Evolutionary conservation across 139 green algal genomes (phyloP).

Genomic region (Ostreobium quekettii): DNA sequence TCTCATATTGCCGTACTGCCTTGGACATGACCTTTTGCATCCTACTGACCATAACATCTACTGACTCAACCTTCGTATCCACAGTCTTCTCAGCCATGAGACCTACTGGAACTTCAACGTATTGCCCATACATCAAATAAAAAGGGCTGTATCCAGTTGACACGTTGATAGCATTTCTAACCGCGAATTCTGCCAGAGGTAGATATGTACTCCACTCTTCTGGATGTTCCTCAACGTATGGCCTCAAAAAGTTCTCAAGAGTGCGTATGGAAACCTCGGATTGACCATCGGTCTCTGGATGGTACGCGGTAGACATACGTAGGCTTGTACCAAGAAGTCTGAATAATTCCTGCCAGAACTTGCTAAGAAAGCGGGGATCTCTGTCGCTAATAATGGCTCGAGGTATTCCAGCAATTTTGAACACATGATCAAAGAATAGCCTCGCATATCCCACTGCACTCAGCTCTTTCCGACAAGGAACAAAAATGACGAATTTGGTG

Average conservation of each 20-base stretch:
- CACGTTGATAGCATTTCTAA: slow-evolving; percentile 21
- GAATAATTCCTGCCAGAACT: slow-evolving; percentile 37
- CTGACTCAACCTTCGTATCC: neutral
- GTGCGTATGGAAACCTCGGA: slow-evolving; percentile 47
- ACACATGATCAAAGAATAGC: slow-evolving; percentile 37
- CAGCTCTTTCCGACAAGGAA: slow-evolving; percentile 24
- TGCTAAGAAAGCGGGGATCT: slow-evolving; percentile 35
- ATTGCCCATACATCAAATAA: slow-evolving; percentile 25
- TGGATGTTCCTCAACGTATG: slow-evolving; percentile 20
- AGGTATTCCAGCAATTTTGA: slow-evolving; percentile 37
- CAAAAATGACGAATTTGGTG: slow-evolving; percentile 41
- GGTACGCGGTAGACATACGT: slow-evolving; percentile 40
- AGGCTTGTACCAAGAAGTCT: slow-evolving; percentile 30
- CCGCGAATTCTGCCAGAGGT: slow-evolving; percentile 23
- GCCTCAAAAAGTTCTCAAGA: slow-evolving; percentile 37
- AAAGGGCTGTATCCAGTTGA: slow-evolving; percentile 21
- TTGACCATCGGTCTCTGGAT: slow-evolving; percentile 57
- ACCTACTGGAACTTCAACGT: slow-evolving; percentile 14
- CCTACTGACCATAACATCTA: neutral
- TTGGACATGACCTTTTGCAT: neutral
- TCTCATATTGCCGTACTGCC: slow-evolving; percentile 5
- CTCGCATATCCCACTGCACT: slow-evolving; percentile 14
- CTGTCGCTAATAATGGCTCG: slow-evolving; percentile 46
- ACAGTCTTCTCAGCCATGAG: neutral
- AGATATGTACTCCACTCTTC: slow-evolving; percentile 31